Percentiles rank a stretch among this genome's conserved stretches.
Evolutionary conservation across 164 flowering plant species (phyloP).

Genomic region (Piper longum): DNA sequence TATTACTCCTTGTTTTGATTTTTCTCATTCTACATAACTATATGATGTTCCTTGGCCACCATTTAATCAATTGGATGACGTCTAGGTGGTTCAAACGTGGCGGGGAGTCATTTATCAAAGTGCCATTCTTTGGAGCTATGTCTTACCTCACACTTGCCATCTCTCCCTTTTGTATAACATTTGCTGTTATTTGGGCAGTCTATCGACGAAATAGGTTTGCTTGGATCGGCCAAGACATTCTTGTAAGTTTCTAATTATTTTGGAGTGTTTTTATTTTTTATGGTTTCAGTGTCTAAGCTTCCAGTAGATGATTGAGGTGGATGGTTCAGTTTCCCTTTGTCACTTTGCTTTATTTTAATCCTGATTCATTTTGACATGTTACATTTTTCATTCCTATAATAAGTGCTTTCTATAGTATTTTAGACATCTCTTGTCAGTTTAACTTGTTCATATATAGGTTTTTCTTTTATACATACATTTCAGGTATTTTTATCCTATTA

Average conservation of each 20-base stretch:
- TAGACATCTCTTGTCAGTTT: too few species aligned
- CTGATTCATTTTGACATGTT: too few species aligned
- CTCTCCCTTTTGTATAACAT: constrained; percentile 83
- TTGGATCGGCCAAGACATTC: constrained; percentile 99
- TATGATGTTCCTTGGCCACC: background rate
- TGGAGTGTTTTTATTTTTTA: too few species aligned
- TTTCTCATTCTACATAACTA: background rate
- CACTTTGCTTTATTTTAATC: too few species aligned
- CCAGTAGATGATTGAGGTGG: too few species aligned
- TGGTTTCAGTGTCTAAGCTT: too few species aligned
- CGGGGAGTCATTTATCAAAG: constrained; percentile 62
- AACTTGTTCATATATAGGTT: too few species aligned
- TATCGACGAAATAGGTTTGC: constrained; percentile 60
- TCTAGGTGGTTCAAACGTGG: constrained; percentile 72
- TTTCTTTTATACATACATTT: too few species aligned
- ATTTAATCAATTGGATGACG: constrained; percentile 8
- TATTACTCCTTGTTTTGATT: background rate
- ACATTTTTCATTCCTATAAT: too few species aligned
- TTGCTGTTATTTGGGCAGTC: constrained; percentile 91
- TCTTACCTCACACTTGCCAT: constrained; percentile 84
- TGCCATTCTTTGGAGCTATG: constrained; percentile 85
- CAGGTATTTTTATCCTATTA: too few species aligned
- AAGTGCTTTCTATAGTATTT: too few species aligned
- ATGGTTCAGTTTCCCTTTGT: too few species aligned
- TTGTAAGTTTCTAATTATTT: constrained; percentile 37